Evolutionary conservation across 2,329 filamentous ascomycete species (phyloP).

Genomic region (Xylaria sp.): DNA sequence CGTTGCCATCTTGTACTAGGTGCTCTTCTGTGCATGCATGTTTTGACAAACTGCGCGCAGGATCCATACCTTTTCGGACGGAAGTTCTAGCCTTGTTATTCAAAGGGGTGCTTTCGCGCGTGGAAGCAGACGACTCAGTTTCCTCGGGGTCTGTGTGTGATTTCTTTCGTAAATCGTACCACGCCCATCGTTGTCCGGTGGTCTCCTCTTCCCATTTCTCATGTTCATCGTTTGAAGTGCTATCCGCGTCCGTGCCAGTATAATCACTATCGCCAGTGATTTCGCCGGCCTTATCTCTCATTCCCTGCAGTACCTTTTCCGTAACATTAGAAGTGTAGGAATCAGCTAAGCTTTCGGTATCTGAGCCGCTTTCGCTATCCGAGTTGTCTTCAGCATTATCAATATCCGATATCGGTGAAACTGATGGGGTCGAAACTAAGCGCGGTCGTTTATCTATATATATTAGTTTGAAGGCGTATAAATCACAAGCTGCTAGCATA

Average conservation of each 20-base stretch:
- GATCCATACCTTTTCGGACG: slow-evolving; percentile 12
- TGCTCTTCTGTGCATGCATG: slow-evolving; percentile 6
- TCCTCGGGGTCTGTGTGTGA: not conserved
- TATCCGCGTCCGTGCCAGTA: slow-evolving; percentile 33
- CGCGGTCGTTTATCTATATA: not conserved
- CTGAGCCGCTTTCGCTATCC: slow-evolving; percentile 10
- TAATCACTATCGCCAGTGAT: slow-evolving; percentile 46
- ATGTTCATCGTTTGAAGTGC: slow-evolving; percentile 30
- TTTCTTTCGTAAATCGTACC: slow-evolving; percentile 38
- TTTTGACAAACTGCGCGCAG: slow-evolving; percentile 23
- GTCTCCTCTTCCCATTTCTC: slow-evolving; percentile 32
- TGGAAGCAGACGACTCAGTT: not conserved
- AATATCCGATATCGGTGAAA: slow-evolving; percentile 6
- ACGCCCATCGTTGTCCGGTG: slow-evolving; percentile 41
- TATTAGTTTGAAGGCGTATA: not conserved
- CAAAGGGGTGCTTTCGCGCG: not conserved
- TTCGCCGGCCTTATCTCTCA: slow-evolving; percentile 41
- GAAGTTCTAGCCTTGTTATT: not conserved
- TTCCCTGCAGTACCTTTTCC: slow-evolving; percentile 36
- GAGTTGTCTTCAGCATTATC: slow-evolving; percentile 6
- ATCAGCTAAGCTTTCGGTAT: not conserved
- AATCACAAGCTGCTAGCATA: slow-evolving; percentile 24
- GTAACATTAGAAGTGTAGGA: slow-evolving; percentile 31
- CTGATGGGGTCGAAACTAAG: not conserved
- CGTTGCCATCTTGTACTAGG: not conserved